A percentile compares a stretch with the other conserved stretches of the same genome.
Evolutionary conservation across 140 eudicot species (phyloP).

Genomic region (Bidens hawaiensis): DNA sequence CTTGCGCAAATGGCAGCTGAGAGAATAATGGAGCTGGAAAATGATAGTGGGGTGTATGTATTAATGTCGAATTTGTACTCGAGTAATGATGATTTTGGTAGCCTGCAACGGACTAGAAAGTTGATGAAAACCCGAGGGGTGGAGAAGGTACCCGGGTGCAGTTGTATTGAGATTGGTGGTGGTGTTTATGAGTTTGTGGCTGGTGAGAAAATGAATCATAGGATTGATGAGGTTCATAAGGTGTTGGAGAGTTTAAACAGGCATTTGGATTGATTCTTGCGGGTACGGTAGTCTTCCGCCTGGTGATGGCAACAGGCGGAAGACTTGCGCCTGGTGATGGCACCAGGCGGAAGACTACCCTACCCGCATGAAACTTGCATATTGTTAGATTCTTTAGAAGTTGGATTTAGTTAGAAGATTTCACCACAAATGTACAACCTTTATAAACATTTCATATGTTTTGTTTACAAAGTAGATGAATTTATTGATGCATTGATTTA

Average conservation of each 20-base stretch:
- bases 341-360: too few species aligned
- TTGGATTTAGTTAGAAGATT: background rate
- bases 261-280: constrained; percentile 30
- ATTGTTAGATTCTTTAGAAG: background rate
- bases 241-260: constrained; percentile 33
- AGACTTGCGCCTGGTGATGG: background rate
- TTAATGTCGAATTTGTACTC: constrained; percentile 53
- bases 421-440: background rate
- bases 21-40: constrained; percentile 40
- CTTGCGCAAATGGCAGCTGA: constrained; percentile 44
- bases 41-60: constrained; percentile 63
- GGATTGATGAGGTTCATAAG: constrained; percentile 30
- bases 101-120: constrained; percentile 36
- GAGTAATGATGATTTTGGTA: constrained; percentile 26
- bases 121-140: constrained; percentile 42
- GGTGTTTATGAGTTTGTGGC: constrained; percentile 58
- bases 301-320: background rate
- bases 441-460: background rate
- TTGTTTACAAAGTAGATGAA: background rate
- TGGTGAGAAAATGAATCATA: constrained; percentile 40
- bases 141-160: constrained; percentile 57
- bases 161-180: constrained; percentile 53
- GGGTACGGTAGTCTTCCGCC: background rate
- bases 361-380: constrained; percentile 1
- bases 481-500: background rate